These are phyloP conservation scores for Pestalotiopsis sp. DNA, from an alignment of 2,329 filamentous ascomycete genomes.

Conservation along the genomic window DNA sequence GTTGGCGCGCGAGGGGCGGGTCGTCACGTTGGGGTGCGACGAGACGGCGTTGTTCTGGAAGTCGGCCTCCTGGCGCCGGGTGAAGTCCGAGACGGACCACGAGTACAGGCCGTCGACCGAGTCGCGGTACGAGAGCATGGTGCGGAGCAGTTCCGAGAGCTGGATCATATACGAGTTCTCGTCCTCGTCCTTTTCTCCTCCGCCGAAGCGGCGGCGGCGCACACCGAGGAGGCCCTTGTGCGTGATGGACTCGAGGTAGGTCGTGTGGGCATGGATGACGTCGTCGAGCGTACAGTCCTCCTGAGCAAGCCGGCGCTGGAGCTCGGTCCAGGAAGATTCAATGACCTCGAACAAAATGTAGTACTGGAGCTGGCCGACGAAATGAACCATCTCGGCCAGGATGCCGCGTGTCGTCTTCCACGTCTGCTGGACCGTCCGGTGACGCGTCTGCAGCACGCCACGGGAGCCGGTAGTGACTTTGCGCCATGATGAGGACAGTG, in stretches of 20 bases:
- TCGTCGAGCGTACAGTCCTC: constrained; percentile 93
- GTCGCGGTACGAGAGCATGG: constrained; percentile 93
- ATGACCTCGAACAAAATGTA: constrained; percentile 99
- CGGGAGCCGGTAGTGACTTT: constrained; percentile 93
- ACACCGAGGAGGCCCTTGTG: constrained; percentile 92
- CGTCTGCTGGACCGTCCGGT: constrained; percentile 69
- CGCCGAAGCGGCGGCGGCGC: constrained; percentile 49
- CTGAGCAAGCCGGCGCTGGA: constrained; percentile 80
- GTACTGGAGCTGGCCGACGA: constrained; percentile 95
- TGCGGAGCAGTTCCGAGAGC: constrained; percentile 87
- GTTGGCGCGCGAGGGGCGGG: constrained; percentile 15
- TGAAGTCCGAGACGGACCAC: constrained; percentile 94
- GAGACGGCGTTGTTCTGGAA: constrained; percentile 44
- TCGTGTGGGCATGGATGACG: constrained; percentile 86
- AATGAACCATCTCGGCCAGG: constrained; percentile 98
- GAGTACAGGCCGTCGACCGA: constrained; percentile 92
- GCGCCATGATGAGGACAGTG: constrained; percentile 86
- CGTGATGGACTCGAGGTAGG: constrained; percentile 91
- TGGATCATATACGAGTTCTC: constrained; percentile 82
- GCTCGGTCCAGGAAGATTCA: constrained; percentile 90
- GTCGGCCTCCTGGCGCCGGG: constrained; percentile 81
- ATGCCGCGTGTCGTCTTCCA: constrained; percentile 91
- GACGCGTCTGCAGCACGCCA: constrained; percentile 81
- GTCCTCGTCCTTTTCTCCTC: constrained; percentile 61
- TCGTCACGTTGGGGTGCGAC: constrained; percentile 32